Percentiles rank a stretch among this genome's conserved stretches.
Conservation (phyloP, 2,329 filamentous ascomycete genomes). For the Claviceps purpurea region DNA sequence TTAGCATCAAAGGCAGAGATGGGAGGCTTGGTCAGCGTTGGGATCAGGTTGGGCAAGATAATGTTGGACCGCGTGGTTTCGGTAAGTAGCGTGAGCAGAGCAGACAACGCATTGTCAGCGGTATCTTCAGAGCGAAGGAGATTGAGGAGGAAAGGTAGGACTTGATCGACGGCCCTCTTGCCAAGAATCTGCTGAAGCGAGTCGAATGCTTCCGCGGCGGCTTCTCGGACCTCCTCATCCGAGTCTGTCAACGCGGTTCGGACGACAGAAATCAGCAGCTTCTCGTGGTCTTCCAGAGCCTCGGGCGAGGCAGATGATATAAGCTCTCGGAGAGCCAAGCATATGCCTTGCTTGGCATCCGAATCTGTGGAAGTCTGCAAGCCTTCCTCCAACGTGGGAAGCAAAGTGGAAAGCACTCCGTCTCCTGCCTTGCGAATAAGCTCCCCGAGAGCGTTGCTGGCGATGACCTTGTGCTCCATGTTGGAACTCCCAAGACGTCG, state of each 20-base stretch:
- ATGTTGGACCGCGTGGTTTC: slow-evolving; percentile 90
- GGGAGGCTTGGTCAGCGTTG: slow-evolving; percentile 77
- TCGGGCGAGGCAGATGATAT: slow-evolving; percentile 82
- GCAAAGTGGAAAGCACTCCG: slow-evolving; percentile 70
- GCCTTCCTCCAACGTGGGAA: slow-evolving; percentile 87
- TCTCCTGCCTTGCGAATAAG: slow-evolving; percentile 95
- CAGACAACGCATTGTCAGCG: slow-evolving; percentile 83
- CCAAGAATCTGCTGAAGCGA: slow-evolving; percentile 85
- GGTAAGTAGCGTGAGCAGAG: slow-evolving; percentile 84
- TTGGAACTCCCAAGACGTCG: slow-evolving; percentile 87
- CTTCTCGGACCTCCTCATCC: slow-evolving; percentile 81
- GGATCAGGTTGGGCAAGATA: slow-evolving; percentile 90
- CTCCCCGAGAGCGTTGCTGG: slow-evolving; percentile 90
- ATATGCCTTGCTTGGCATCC: slow-evolving; percentile 93
- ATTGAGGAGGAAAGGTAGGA: slow-evolving; percentile 81
- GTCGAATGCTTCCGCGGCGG: slow-evolving; percentile 94
- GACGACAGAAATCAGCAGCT: slow-evolving; percentile 87
- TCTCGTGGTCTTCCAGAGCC: slow-evolving; percentile 85
- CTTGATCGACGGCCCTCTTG: slow-evolving; percentile 89
- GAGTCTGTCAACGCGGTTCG: slow-evolving; percentile 84
- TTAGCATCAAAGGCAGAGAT: slow-evolving; percentile 92
- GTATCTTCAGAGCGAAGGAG: slow-evolving; percentile 76
- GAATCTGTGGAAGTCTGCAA: slow-evolving; percentile 78
- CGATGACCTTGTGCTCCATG: slow-evolving; percentile 98
- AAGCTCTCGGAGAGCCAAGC: slow-evolving; percentile 86